Evolutionary conservation across 1,284 basidiomycete genomes (phyloP), one percentile per base, ranked within the genome.

Genomic region (Neolentinus lepideus): DNA sequence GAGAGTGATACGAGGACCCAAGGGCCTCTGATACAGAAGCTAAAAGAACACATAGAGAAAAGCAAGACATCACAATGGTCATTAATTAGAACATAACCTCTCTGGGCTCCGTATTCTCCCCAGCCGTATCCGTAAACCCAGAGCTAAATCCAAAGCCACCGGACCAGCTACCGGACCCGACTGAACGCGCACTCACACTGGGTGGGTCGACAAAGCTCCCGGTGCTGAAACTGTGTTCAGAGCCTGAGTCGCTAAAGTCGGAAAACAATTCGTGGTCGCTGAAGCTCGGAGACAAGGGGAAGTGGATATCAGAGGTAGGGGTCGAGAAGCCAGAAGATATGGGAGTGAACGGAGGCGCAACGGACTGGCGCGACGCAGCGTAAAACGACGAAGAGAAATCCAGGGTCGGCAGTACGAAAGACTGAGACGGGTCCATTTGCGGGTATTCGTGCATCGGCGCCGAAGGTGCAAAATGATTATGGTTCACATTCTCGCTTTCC

Each of bases 331-430:
- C 58, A 43, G 48, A 64, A 36, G 58, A 50, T 24, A 58, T 54
- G 56, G 63, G 56, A 58, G 62, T 55, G 65, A 68, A 2, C 27
- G 47, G 47, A 10, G 47, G 67, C 47, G 27, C 16, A 38, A 47
- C 21, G 38, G 46, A 11, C 47, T 52, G 54, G 3, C 54, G 27
- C 19, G 47, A 27, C 16, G 45, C 57, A 2, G 57, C 60, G 2
- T 62, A 54, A 60, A 71, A 70, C 22, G 66, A 68, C 12, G 71
- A 67, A 0, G 85, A 85, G 60, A 89, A 78, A 65, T 90, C 86
- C 55, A 90, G 74, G 0, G 81, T 85, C 1, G 88, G 88, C 14
- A 90, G 67, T 11, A 89, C 69, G 58, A 90, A 76, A 1, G 82
- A 84, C 31, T 74, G 69, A 1, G 82, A 67, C 1, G 81, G 79